Conservation (phyloP, 176 grass and related monocot species). For the Musa itinerans region DNA sequence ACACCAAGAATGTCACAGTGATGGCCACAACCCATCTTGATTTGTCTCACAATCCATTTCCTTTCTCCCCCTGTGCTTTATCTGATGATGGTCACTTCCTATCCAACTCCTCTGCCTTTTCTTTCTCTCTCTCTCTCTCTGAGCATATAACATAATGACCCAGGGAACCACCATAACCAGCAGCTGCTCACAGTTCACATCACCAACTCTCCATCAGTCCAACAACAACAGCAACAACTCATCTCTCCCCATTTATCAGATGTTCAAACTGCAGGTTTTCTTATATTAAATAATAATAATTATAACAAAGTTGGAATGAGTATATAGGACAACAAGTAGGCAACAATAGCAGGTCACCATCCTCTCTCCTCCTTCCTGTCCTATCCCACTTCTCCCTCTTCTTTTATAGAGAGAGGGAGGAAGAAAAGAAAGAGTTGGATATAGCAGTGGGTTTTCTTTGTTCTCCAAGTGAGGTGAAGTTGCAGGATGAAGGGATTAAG, state of each 20-base stretch:
- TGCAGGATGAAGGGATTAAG: slow-evolving; percentile 14
- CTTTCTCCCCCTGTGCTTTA: slow-evolving; percentile 50
- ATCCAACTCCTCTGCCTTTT: slow-evolving; percentile 28
- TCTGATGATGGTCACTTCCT: slow-evolving; percentile 43
- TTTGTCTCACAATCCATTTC: slow-evolving; percentile 21
- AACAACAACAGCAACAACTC: background rate
- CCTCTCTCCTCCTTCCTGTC: background rate
- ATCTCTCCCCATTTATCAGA: background rate
- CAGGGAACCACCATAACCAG: background rate
- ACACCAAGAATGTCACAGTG: slow-evolving; percentile 4
- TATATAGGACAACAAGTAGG: background rate
- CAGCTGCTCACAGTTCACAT: background rate
- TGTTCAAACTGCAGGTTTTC: no score
- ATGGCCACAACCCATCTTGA: background rate
- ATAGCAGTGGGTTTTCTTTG: background rate
- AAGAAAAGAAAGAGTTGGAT: no score
- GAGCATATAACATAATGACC: background rate
- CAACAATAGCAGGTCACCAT: background rate
- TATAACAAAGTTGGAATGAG: background rate
- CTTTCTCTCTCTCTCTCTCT: background rate
- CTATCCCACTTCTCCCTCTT: background rate
- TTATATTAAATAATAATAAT: background rate
- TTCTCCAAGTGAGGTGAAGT: background rate
- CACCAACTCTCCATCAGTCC: background rate
- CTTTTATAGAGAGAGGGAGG: background rate